Percentiles rank a stretch among this genome's conserved stretches.
Conservation (phyloP, 148 eudicot species). For the Rhododendron ovatum region DNA sequence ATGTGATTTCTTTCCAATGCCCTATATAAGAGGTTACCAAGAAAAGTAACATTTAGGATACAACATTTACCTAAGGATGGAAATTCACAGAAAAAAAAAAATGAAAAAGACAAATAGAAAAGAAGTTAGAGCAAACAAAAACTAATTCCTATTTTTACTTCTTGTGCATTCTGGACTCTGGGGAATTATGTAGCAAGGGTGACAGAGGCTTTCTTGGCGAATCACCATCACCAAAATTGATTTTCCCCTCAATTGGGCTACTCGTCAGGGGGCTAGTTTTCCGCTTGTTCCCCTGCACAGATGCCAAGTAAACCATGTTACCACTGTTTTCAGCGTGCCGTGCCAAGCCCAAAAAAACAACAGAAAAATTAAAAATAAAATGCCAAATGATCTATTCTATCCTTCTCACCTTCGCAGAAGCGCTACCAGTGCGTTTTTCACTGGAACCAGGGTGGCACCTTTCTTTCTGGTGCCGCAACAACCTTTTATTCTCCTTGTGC, state of each 20-base stretch:
- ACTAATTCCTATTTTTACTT: constrained; percentile 20
- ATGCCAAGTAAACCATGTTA: neutral
- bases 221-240: constrained; percentile 50
- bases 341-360: neutral
- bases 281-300: constrained; percentile 61
- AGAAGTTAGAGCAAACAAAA: neutral
- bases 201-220: constrained; percentile 60
- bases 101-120: neutral
- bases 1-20: constrained; percentile 3
- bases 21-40: constrained; percentile 8
- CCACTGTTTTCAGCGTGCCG: neutral
- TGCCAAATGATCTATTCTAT: neutral
- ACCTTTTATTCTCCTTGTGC: constrained; percentile 57
- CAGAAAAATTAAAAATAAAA: too few species aligned
- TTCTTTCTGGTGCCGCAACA: constrained; percentile 51
- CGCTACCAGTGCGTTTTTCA: constrained; percentile 49
- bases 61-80: constrained; percentile 1
- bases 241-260: constrained; percentile 58
- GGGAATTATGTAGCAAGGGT: constrained; percentile 59
- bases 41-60: constrained; percentile 10
- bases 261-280: constrained; percentile 54
- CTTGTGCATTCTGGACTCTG: constrained; percentile 40
- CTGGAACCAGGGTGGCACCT: constrained; percentile 51
- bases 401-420: constrained; percentile 50
- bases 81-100: neutral